Base-by-base conservation (phyloP, 306 rosid genomes). In the Fagus sylvatica region DNA sequence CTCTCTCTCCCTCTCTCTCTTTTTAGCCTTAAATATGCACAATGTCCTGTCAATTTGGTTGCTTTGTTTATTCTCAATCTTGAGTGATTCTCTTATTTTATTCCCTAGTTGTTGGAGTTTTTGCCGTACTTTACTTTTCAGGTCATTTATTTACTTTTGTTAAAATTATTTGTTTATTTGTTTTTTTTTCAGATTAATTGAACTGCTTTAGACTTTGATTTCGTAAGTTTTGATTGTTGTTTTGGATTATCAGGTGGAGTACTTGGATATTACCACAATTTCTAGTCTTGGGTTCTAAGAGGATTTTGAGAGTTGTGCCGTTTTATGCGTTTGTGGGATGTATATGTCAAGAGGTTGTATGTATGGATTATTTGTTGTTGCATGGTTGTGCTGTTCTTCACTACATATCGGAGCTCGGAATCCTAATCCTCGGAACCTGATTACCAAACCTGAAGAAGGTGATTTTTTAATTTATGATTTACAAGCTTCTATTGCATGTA, bases 381-480 rank as follows among this genome's bases (percentile, higher is more conserved):
- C 76, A 64, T 77, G 64, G 70, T 75, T 84, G 72, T 77, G 70
- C 15, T 85, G 76, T 75, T 82, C 75, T 70, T 72, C 79, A 7
- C 76, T 28, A 13, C 65, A 41, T 16, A 73, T 34, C 2, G 74
- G 42, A 71, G 88, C 85, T 34, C 73, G 65, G 69, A 11, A 15
- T 28, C 7, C 13, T n/a, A n/a, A n/a, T n/a, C n/a, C n/a, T n/a
- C n/a, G n/a, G n/a, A n/a, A n/a, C n/a, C n/a, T n/a, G n/a, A 43
- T 80, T 61, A 87, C 87, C 17, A 1, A 85, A n/a, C 91, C 87
- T 0, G 66, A 30, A 19, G 88, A 87, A 87, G 91, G 88, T 84
- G 64, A 78, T 62, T 74, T 77, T 53, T 17, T 30, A 15, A 2
- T 73, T 51, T 43, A 43, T 1, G 48, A 64, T 49, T 68, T 41